phyloP scores from a whole-genome alignment of 345 rosid genomes.

The Moringa oleifera region DNA sequence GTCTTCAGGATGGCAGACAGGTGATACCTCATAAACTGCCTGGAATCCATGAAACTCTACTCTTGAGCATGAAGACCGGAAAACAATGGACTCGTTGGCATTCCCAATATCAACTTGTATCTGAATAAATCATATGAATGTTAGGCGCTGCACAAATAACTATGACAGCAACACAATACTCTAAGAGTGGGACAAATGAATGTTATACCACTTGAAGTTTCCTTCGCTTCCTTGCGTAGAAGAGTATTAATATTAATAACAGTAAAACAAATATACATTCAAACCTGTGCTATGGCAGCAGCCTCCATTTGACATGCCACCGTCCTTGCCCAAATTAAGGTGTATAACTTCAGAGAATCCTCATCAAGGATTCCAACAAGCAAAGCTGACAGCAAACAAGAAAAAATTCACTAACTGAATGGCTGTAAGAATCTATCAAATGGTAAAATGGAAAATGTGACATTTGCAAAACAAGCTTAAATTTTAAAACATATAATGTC shows the following conservation, averaged over 20 bases:
- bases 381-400: constrained; percentile 44
- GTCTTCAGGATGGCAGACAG: constrained; percentile 5
- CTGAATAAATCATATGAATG: constrained; percentile 32
- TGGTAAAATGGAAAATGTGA: constrained; percentile 2
- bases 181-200: not conserved
- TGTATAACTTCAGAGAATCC: constrained; percentile 82
- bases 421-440: constrained; percentile 1
- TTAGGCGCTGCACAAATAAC: constrained; percentile 8
- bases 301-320: constrained; percentile 97
- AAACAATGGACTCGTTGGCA: constrained; percentile 48
- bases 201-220: constrained; percentile 7
- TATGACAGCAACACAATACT: not conserved
- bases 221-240: not conserved
- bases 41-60: constrained; percentile 74
- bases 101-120: constrained; percentile 68
- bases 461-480: constrained; percentile 7
- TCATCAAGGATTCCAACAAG: constrained; percentile 70
- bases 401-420: constrained; percentile 15
- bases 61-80: constrained; percentile 69
- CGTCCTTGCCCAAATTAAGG: constrained; percentile 90
- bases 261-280: constrained; percentile 7
- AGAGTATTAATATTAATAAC: not conserved
- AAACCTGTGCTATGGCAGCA: constrained; percentile 64
- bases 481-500: constrained; percentile 10
- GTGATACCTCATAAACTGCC: constrained; percentile 74